Evolutionary conservation across 176 grass and related monocot genomes (phyloP).

Genomic region (Triticum turgidum): DNA sequence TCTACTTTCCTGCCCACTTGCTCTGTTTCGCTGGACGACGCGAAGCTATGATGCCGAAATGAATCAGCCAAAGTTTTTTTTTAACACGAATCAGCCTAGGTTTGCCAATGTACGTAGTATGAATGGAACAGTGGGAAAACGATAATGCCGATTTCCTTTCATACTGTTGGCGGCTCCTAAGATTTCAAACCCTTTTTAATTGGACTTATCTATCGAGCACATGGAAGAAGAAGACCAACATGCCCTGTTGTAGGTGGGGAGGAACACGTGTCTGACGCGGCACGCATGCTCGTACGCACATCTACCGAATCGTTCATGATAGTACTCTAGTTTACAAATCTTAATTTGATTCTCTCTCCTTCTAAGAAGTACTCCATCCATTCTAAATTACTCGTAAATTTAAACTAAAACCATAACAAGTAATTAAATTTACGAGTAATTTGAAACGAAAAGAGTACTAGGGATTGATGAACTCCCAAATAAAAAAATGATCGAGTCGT

Average conservation of each 20-base stretch:
- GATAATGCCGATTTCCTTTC: background rate
- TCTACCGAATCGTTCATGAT: background rate
- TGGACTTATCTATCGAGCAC: background rate
- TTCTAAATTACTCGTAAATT: no score
- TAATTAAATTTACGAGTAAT: no score
- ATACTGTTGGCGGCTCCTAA: background rate
- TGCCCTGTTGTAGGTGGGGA: background rate
- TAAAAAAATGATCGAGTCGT: background rate
- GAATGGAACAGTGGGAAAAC: background rate
- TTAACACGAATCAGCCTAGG: background rate
- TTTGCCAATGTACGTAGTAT: background rate
- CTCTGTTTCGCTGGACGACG: background rate
- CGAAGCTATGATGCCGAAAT: no score
- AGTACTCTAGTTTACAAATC: no score
- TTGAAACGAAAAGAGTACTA: no score
- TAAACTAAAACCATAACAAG: no score
- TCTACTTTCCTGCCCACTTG: conserved; percentile 6
- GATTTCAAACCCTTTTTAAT: background rate
- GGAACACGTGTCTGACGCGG: background rate
- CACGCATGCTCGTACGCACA: background rate
- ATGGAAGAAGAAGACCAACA: conserved; percentile 1
- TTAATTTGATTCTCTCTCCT: no score
- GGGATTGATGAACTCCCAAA: background rate
- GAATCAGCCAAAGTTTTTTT: no score
- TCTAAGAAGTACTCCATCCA: no score